Evolutionary conservation across 2,329 filamentous ascomycete species (phyloP), one percentile per base, ranked within the genome.

Genomic region (Fusarium sp.): DNA sequence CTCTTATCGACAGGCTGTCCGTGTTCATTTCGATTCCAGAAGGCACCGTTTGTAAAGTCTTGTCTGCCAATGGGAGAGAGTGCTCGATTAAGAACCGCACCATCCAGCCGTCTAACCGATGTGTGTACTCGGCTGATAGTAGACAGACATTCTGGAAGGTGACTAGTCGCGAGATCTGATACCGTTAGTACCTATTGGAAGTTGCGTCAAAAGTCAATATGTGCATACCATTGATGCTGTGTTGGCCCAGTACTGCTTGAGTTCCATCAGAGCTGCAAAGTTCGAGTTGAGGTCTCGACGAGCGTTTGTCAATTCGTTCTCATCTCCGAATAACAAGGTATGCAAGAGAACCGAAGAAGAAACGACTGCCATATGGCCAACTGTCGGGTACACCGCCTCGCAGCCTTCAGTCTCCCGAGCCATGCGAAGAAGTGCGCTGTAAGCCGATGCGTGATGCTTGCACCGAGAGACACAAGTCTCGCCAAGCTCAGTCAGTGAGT

Each of bases 371-470:
- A 72, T 73, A 13, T 73, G 71, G 1, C 69, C 69, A 23, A 72
- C 67, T 4, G 61, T 70, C 0, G 62, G 58, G 18, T 67, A 72
- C 4, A 65, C 34, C 4, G 56, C 61, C 50, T 71, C 65, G 11
- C 69, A 72, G 2, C 57, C 27, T 8, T 46, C 11, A 1, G 13
- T 33, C 11, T 62, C 11, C 2, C 65, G 50, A 16, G 71, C 46
- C 23, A 46, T 20, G 2, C 51, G 51, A 3, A 78, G 56, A 6
- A 79, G 60, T 14, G 67, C 64, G 53, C 76, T 75, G 53, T 68
- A 78, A 0, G 73, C 65, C 0, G 73, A 70, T 16, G 77, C 77
- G 49, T 79, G 76, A 6, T 68, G 53, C 57, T 75, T 76, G 64
- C 78, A 77, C 2, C 66, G 63, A 18, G 65, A 44, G 14, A 64